Base-by-base conservation (phyloP, 2,329 filamentous ascomycete species). In the Sporothrix mexicana region DNA sequence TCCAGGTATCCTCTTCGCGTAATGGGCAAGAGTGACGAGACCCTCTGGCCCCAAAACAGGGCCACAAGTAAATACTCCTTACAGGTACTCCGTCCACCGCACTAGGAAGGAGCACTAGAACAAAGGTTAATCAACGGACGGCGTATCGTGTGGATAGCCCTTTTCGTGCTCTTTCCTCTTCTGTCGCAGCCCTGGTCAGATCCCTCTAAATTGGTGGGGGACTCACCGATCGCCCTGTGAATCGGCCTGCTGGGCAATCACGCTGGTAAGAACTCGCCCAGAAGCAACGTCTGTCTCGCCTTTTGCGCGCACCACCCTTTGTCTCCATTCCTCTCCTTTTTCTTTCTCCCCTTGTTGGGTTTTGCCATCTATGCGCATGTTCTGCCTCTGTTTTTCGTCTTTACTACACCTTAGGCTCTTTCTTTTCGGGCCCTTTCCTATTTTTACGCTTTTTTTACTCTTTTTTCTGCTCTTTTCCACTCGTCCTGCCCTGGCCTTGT, bases 221-320 rank as follows among this genome's bases (percentile, higher is more conserved):
- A 64, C n/a, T 45, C 61, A 64, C 61, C 41, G 61, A 66, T 66
- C 61, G 61, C 61, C 61, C 41, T 66, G 61, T 47, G 45, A 47
- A 20, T 62, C 17, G 57, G 10, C 61, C 36, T 64, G 20, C 5
- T 66, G 41, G 15, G 59, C 36, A 10, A 66, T 66, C 41, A 45
- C 20, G 41, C 61, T 12, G 41, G n/a, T 43, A 47, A 66, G 20
- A 47, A 66, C 41, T 25, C 41, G 41, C 41, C 41, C 41, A 66
- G 61, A 66, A 66, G 55, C 55, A 53, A 55, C 51, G 51, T 55
- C 51, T 36, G 13, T 23, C 25, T 30, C 30, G 30, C 4, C 30
- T 36, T 36, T 36, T 36, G 30, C 30, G 30, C 7, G 30, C 30
- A 36, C 30, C 30, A 36, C 30, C 30, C 30, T 36, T 36, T 13